phyloP scores from a whole-genome alignment of 495 filamentous ascomycete species.

The Aspergillus affinis region DNA sequence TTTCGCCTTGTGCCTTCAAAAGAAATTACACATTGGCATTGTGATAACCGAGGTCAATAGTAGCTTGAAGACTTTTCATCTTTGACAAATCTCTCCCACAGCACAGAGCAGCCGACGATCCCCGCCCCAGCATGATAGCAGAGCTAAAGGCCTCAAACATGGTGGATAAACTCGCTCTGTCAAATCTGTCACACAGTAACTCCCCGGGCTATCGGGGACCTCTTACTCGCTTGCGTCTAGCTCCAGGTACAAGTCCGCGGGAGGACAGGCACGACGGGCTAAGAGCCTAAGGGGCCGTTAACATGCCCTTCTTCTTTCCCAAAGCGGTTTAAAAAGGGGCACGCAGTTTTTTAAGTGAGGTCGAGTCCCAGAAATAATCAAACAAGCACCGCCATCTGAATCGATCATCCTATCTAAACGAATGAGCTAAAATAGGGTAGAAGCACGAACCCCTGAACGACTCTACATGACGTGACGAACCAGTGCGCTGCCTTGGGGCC shows the following conservation, averaged over 20 bases:
- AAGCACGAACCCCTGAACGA: conserved; percentile 24
- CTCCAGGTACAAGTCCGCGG: not conserved
- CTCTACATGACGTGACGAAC: conserved; percentile 26
- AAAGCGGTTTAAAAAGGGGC: not conserved
- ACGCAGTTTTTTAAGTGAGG: not conserved
- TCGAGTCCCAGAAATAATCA: not conserved
- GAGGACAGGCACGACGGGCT: not conserved
- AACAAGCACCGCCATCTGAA: not conserved
- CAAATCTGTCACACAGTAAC: conserved; percentile 4
- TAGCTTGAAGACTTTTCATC: not conserved
- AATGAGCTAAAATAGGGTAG: conserved; percentile 13
- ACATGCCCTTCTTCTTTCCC: not conserved
- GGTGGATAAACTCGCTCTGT: conserved; percentile 1
- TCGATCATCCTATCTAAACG: not conserved
- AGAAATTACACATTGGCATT: not conserved
- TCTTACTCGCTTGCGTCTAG: not conserved
- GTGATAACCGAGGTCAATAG: not conserved
- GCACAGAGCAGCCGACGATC: conserved; percentile 11
- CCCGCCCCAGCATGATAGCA: conserved; percentile 1
- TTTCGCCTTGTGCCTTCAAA: not conserved
- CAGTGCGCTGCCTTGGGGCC: conserved; percentile 4
- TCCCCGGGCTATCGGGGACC: not conserved
- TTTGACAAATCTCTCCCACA: conserved; percentile 4
- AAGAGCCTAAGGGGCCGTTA: not conserved
- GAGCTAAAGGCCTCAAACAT: not conserved